Base-by-base conservation (phyloP, 139 green algal species). In the Coelastrella sp. region DNA sequence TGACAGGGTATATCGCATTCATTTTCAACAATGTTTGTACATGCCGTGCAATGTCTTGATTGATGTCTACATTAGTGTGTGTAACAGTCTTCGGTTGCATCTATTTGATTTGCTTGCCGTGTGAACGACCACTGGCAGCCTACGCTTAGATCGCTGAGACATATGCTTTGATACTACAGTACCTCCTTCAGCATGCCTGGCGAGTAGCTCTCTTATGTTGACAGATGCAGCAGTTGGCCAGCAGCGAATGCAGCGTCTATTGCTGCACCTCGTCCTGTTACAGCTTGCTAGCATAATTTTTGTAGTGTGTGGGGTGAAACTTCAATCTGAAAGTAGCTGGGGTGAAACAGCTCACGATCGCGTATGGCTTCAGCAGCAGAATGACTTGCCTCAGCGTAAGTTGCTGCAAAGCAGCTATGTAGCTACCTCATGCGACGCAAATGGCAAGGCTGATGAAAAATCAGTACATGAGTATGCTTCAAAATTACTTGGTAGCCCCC, bases 401-500 rank as follows among this genome's bases (percentile, higher is more conserved):
- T 27, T 53, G 72, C 43, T 62, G n/a, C 72, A 63, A 11, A 60
- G 17, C 40, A 79, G 71, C 71, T 79, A 79, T 11, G 48, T 80
- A 4, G 17, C 72, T 32, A 37, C 72, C 6, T 45, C 9, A 7
- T 80, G 72, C 37, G 72, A 64, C 45, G 27, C 45, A 19, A 11
- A 32, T 27, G 7, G 38, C 5, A 11, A 51, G 50, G n/a, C 27
- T 51, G 37, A 50, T 11, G 23, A 0, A 32, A 35, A 23, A 41
- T 38, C 38, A 23, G 78, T 84, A 6, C 13, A 41, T 2, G 27
- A 84, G 5, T 71, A 59, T 25, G 80, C 80, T 23, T 35, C n/a
- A 3, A 86, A 51, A 17, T 34, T 86, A 23, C 21, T 86, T 21
- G 80, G 80, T 13, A 66, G 79, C 66, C 25, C 25, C 30, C 40